A percentile compares a stretch with the other conserved stretches of the same genome.
phyloP scores from a whole-genome alignment of 345 rosid genomes.

The Dovyalis caffra region DNA sequence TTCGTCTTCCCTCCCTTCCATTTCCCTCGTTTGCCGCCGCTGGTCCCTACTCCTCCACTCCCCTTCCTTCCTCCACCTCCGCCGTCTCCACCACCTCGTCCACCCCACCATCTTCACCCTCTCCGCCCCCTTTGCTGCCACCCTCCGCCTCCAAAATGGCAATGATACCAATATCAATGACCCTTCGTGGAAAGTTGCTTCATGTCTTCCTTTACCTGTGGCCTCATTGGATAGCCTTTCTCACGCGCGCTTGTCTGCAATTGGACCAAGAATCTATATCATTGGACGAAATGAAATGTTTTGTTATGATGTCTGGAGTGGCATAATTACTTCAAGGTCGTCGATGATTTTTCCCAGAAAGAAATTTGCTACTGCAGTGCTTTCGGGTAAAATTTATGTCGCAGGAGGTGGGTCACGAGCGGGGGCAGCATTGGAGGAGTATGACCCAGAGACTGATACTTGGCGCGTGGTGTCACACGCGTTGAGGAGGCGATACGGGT shows the following conservation, averaged over 20 bases:
- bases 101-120: slow-evolving; percentile 59
- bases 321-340: slow-evolving; percentile 39
- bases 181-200: slow-evolving; percentile 32
- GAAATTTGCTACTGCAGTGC: slow-evolving; percentile 69
- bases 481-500: slow-evolving; percentile 68
- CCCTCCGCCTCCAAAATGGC: slow-evolving; percentile 28
- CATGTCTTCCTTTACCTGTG: slow-evolving; percentile 23
- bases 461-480: slow-evolving; percentile 67
- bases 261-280: slow-evolving; percentile 69
- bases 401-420: slow-evolving; percentile 62
- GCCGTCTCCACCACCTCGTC: slow-evolving; percentile 52
- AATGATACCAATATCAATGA: background rate
- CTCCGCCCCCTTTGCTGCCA: slow-evolving; percentile 52
- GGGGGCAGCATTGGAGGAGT: slow-evolving; percentile 68
- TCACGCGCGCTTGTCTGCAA: slow-evolving; percentile 54
- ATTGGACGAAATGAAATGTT: slow-evolving; percentile 46
- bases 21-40: slow-evolving; percentile 73
- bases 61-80: slow-evolving; percentile 60
- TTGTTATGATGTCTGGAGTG: slow-evolving; percentile 67
- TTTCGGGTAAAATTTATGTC: slow-evolving; percentile 63
- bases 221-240: slow-evolving; percentile 31
- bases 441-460: slow-evolving; percentile 58
- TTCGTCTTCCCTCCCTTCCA: slow-evolving; percentile 57
- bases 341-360: slow-evolving; percentile 58
- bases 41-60: slow-evolving; percentile 75